A percentile compares a stretch with the other conserved stretches of the same genome.
Conservation (phyloP, 805 yeast genomes). For the Metschnikowia gelsemii region DNA sequence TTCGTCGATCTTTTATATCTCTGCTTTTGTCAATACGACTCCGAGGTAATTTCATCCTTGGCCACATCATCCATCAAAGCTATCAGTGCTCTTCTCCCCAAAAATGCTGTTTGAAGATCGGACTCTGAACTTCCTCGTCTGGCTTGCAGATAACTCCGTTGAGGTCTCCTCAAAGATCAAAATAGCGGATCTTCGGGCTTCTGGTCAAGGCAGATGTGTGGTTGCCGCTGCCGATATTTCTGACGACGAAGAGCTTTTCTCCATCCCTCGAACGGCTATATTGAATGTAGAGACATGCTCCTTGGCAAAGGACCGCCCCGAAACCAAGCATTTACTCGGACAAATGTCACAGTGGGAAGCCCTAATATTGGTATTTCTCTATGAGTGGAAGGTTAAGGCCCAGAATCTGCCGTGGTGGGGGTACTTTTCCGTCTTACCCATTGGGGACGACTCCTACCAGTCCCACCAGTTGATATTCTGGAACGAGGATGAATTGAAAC, state of each 20-base stretch:
- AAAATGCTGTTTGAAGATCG: constrained; percentile 13
- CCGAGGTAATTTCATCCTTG: background rate
- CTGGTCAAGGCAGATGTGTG: constrained; percentile 76
- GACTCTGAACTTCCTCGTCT: constrained; percentile 25
- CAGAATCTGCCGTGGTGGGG: constrained; percentile 59
- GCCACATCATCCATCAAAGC: background rate
- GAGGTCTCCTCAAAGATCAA: constrained; percentile 54
- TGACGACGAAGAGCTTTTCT: constrained; percentile 63
- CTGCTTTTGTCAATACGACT: too few relatives aligned
- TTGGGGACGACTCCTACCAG: constrained; percentile 29
- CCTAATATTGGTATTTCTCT: constrained; percentile 63
- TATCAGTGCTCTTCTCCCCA: background rate
- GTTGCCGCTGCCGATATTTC: constrained; percentile 61
- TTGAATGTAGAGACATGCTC: constrained; percentile 61
- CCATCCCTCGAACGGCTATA: constrained; percentile 59
- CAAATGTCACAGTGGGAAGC: constrained; percentile 72
- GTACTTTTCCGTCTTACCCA: constrained; percentile 73
- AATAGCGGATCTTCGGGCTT: constrained; percentile 57
- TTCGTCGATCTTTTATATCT: too few relatives aligned
- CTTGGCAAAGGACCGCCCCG: constrained; percentile 34
- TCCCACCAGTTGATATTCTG: constrained; percentile 80
- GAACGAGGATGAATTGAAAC: constrained; percentile 57
- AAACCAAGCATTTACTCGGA: constrained; percentile 35
- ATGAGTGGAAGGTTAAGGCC: constrained; percentile 50
- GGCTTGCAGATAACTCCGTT: constrained; percentile 38